Base-by-base conservation (phyloP, 306 rosid species). In the Calophaca sinica region DNA sequence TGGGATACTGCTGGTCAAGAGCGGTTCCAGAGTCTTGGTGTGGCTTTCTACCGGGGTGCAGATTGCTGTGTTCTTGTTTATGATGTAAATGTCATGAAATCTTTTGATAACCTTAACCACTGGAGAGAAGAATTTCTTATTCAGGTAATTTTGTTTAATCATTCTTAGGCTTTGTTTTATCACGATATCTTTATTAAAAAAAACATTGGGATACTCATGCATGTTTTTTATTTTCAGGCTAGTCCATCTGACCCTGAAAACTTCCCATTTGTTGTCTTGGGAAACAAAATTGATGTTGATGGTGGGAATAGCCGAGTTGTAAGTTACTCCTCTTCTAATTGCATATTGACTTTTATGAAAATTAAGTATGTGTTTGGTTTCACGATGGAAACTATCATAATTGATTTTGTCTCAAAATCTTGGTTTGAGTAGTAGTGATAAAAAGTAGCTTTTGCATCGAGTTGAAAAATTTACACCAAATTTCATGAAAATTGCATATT, bases 1-100 rank as follows among this genome's bases (percentile, higher is more conserved):
- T 92, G 99, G 98, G 98, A 96, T 83, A 92, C 99, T 31, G 99
- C 98, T 75, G 98, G 98, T 35, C 98, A 94, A 80, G 98, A 94
- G 83, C 84, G 98, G 75, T 94, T 94, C 89, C 98, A 94, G 69
- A 91, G 96, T 89, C 99, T 94, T 68, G 99, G 99, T 14, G 98
- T 94, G 82, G 98, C 98, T 58, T 94, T 94, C 89, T 94, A 94
- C 80, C 99, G 99, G 5, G 97, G 99, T 71, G 99, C 99, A 63
- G 99, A 94, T 73, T 94, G 99, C 75, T 94, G 99, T 68, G 99
- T 94, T 83, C 97, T 94, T 72, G 99, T 94, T 49, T 92, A 94
- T 77, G 99, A 94, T 72, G 99, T 94, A 68, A 94, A 94, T 61
- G 99, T 94, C 68, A 86, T 90, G 96, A 94, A 94, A 78, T 94